Evolutionary conservation across 257 asterid species (phyloP).

Genomic region (Solanum chaucha): DNA sequence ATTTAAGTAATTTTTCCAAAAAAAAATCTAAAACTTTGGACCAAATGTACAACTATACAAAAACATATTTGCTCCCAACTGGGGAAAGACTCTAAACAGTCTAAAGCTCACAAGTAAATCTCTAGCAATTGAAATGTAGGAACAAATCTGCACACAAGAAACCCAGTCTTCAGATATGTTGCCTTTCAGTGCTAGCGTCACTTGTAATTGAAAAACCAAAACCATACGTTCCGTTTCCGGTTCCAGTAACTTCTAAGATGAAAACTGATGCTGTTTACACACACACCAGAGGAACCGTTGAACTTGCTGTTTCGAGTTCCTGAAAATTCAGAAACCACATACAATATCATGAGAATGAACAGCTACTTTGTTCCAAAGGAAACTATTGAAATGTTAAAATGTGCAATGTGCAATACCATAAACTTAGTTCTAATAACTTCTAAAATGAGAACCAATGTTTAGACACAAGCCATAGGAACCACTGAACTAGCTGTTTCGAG

Average conservation of each 20-base stretch:
- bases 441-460: neutral
- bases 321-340: neutral
- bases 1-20: too few species aligned
- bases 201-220: neutral
- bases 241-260: neutral
- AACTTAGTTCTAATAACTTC: neutral
- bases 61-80: neutral
- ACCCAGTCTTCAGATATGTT: neutral
- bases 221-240: neutral
- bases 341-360: neutral
- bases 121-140: neutral
- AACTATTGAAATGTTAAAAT: neutral
- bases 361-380: neutral
- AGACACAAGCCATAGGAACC: slow-evolving; percentile 3
- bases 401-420: neutral
- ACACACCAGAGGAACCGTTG: neutral
- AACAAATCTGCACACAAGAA: neutral
- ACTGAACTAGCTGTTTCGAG: neutral
- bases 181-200: neutral
- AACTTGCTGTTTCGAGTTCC: neutral
- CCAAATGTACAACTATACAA: neutral
- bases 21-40: neutral
- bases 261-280: neutral
- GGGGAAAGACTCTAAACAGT: neutral
- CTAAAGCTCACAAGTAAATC: neutral